phyloP scores from a whole-genome alignment of 768 basidiomycete species.

The Pholiota conissans region DNA sequence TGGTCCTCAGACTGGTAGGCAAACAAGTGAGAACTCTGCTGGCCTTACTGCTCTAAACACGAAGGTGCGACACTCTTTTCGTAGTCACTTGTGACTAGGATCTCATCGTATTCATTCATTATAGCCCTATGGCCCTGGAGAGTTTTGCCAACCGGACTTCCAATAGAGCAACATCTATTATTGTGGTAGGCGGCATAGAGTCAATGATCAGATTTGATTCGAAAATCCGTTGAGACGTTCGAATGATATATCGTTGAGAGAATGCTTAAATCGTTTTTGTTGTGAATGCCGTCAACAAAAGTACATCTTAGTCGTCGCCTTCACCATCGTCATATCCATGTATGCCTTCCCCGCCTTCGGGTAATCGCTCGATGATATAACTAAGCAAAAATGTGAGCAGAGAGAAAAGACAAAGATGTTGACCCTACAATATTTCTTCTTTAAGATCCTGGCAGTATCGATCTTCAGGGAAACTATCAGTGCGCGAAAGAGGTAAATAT shows the following conservation, averaged over 20 bases:
- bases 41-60: constrained; percentile 78
- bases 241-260: neutral
- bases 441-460: constrained; percentile 84
- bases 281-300: constrained; percentile 8
- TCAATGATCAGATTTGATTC: neutral
- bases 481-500: neutral
- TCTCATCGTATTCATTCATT: constrained; percentile 13
- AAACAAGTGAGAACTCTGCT: constrained; percentile 91
- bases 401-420: neutral
- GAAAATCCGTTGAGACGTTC: neutral
- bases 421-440: constrained; percentile 77
- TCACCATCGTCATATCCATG: constrained; percentile 79
- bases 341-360: constrained; percentile 73
- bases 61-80: constrained; percentile 52
- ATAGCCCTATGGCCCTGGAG: constrained; percentile 95
- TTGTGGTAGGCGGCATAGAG: neutral
- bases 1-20: constrained; percentile 89
- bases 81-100: neutral
- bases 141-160: constrained; percentile 86
- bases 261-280: neutral
- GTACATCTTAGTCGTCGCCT: constrained; percentile 63
- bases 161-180: constrained; percentile 42
- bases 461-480: constrained; percentile 40
- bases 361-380: constrained; percentile 67
- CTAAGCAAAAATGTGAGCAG: constrained; percentile 31